Conservation (phyloP, 306 rosid genomes). For the Comarum palustre region DNA sequence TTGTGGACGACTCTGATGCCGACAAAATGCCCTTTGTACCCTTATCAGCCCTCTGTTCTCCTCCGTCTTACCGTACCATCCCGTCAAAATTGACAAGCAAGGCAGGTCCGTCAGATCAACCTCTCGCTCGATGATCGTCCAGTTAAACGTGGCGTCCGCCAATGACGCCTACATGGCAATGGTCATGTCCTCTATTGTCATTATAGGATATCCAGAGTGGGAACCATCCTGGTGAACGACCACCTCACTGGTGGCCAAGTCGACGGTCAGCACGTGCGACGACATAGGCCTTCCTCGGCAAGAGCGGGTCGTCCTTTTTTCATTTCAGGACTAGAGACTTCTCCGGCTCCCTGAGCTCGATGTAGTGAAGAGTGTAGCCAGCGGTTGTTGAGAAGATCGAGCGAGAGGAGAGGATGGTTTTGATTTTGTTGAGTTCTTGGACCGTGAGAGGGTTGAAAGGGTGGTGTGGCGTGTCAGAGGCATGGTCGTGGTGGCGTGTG, state of each 20-base stretch:
- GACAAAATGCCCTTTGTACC: slow-evolving; percentile 32
- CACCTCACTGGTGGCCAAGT: slow-evolving; percentile 40
- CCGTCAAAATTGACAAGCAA: slow-evolving; percentile 66
- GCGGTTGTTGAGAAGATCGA: slow-evolving; percentile 42
- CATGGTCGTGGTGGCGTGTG: slow-evolving; percentile 32
- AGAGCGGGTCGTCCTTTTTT: slow-evolving; percentile 44
- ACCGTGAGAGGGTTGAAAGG: slow-evolving; percentile 85
- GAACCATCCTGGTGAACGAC: slow-evolving; percentile 14
- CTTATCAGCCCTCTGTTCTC: slow-evolving; percentile 61
- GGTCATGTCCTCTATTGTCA: slow-evolving; percentile 63
- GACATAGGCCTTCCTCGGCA: slow-evolving; percentile 56
- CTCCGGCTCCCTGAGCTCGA: slow-evolving; percentile 66
- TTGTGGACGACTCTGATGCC: no score
- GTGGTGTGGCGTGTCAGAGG: slow-evolving; percentile 57
- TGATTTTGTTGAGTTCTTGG: slow-evolving; percentile 46
- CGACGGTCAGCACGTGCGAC: slow-evolving; percentile 49
- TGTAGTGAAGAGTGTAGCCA: slow-evolving; percentile 39
- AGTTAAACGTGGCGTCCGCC: slow-evolving; percentile 47
- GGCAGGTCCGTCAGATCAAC: slow-evolving; percentile 52
- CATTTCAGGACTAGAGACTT: slow-evolving; percentile 51
- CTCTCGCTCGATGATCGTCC: slow-evolving; percentile 51
- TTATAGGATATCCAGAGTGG: slow-evolving; percentile 51
- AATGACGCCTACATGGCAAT: slow-evolving; percentile 43
- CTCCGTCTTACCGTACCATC: slow-evolving; percentile 66
- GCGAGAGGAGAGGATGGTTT: slow-evolving; percentile 46